phyloP scores from a whole-genome alignment of 768 basidiomycete genomes.

The Russula compacta region DNA sequence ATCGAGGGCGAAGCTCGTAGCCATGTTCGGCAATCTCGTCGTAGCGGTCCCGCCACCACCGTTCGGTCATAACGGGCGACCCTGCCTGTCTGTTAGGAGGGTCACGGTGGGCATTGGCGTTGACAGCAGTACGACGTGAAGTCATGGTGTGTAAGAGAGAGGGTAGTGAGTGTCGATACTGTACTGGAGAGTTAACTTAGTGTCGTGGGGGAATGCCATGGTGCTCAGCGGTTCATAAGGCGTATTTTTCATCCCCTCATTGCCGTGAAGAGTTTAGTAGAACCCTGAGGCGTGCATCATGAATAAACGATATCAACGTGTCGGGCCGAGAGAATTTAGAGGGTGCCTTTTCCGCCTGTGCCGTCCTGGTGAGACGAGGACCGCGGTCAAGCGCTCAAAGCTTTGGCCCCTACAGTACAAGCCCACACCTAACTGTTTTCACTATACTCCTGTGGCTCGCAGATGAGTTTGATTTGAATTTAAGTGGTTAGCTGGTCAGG shows the following conservation, averaged over 20 bases:
- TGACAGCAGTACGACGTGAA: not conserved
- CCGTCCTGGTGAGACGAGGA: too few species aligned
- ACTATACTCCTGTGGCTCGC: too few species aligned
- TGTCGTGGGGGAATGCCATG: not conserved
- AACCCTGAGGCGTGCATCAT: not conserved
- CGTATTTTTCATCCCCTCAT: not conserved
- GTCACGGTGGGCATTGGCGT: not conserved
- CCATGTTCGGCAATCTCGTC: not conserved
- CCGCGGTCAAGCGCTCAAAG: too few species aligned
- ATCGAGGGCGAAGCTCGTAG: slow-evolving; percentile 13
- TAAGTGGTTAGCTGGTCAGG: not conserved
- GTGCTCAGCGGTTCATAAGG: not conserved
- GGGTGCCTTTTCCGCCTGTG: too few species aligned
- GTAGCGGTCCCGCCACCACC: slow-evolving; percentile 9
- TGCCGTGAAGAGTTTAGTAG: not conserved
- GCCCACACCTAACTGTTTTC: too few species aligned
- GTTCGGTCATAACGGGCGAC: slow-evolving; percentile 6
- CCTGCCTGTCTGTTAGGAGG: not conserved
- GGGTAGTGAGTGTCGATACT: not conserved
- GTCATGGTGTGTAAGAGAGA: not conserved
- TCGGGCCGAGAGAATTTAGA: too few species aligned
- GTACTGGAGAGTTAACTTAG: not conserved
- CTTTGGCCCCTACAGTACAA: too few species aligned
- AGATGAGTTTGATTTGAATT: too few species aligned
- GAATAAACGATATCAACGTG: not conserved